Percentiles rank a stretch among this genome's conserved stretches.
These are phyloP conservation scores for Microcyclosporella mali DNA, from an alignment of 2,329 filamentous ascomycete species.

Conservation along the genomic window DNA sequence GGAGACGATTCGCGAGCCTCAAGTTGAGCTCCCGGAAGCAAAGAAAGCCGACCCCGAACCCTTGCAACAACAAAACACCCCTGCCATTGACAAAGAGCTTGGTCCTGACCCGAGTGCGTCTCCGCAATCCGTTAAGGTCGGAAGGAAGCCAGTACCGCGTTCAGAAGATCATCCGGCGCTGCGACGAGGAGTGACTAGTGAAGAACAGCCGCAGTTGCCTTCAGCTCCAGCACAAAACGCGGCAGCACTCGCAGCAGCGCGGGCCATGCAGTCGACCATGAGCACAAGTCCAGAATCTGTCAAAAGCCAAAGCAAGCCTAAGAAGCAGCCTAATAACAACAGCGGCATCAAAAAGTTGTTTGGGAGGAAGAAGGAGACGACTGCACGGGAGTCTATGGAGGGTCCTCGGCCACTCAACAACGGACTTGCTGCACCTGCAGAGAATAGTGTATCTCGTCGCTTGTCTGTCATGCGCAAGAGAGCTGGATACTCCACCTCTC, in stretches of 20 bases:
- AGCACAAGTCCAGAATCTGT: constrained; percentile 28
- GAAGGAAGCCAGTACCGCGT: constrained; percentile 29
- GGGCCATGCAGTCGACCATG: constrained; percentile 24
- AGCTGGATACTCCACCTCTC: constrained; percentile 8
- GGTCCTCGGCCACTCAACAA: constrained; percentile 36
- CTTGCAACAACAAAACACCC: background rate
- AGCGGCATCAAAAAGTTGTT: constrained; percentile 59
- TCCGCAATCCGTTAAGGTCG: constrained; percentile 20
- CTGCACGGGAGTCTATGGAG: constrained; percentile 42
- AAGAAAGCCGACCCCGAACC: too few species aligned
- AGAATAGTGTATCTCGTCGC: constrained; percentile 31
- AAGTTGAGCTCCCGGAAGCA: too few species aligned
- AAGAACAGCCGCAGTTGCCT: constrained; percentile 13
- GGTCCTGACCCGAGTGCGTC: constrained; percentile 1
- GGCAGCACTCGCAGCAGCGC: constrained; percentile 27
- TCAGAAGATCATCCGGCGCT: constrained; percentile 39
- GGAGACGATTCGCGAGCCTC: background rate
- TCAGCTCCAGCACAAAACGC: constrained; percentile 27
- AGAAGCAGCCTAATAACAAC: constrained; percentile 39
- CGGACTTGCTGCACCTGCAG: constrained; percentile 26
- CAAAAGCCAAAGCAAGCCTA: constrained; percentile 23
- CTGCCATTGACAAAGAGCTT: constrained; percentile 21
- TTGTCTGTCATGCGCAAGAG: constrained; percentile 40
- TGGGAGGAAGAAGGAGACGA: constrained; percentile 54
- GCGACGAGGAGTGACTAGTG: constrained; percentile 23